phyloP scores from a whole-genome alignment of 1,284 basidiomycete genomes.

The Irpex rosettiformis region DNA sequence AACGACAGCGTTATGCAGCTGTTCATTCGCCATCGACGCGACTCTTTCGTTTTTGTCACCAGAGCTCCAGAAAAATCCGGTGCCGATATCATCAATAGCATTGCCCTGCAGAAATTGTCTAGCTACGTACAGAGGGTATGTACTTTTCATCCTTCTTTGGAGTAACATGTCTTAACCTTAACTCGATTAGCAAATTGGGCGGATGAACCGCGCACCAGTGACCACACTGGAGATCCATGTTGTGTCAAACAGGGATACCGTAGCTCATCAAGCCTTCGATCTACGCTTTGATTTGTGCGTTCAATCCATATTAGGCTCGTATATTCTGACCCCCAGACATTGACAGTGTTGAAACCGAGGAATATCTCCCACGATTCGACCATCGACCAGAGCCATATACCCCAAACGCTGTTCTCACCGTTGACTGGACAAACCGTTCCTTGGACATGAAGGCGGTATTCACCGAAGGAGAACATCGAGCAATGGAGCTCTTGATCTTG shows the following conservation, averaged over 20 bases:
- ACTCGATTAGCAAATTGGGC: slow-evolving; percentile 50
- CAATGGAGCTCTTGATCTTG: slow-evolving; percentile 12
- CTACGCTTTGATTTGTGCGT: slow-evolving; percentile 64
- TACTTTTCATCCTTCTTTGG: neutral
- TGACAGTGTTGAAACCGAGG: slow-evolving; percentile 53
- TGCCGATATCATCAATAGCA: slow-evolving; percentile 50
- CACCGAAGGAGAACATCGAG: slow-evolving; percentile 9
- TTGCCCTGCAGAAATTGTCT: slow-evolving; percentile 61
- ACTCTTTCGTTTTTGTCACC: slow-evolving; percentile 59
- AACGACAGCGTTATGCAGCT: slow-evolving; percentile 52
- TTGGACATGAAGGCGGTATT: slow-evolving; percentile 15
- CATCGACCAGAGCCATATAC: slow-evolving; percentile 40
- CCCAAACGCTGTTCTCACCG: slow-evolving; percentile 32
- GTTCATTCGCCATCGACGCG: slow-evolving; percentile 45
- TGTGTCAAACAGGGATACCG: slow-evolving; percentile 60
- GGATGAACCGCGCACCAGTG: slow-evolving; percentile 48
- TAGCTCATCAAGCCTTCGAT: slow-evolving; percentile 63
- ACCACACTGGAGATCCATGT: slow-evolving; percentile 59
- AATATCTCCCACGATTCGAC: slow-evolving; percentile 46
- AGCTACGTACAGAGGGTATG: slow-evolving; percentile 45
- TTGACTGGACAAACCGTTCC: slow-evolving; percentile 39
- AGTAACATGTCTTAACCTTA: neutral
- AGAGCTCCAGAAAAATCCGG: slow-evolving; percentile 41
- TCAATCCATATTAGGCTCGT: neutral
- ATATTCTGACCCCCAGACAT: neutral